Base-by-base conservation (phyloP, 768 basidiomycete species). In the Pulveroboletus sp. region DNA sequence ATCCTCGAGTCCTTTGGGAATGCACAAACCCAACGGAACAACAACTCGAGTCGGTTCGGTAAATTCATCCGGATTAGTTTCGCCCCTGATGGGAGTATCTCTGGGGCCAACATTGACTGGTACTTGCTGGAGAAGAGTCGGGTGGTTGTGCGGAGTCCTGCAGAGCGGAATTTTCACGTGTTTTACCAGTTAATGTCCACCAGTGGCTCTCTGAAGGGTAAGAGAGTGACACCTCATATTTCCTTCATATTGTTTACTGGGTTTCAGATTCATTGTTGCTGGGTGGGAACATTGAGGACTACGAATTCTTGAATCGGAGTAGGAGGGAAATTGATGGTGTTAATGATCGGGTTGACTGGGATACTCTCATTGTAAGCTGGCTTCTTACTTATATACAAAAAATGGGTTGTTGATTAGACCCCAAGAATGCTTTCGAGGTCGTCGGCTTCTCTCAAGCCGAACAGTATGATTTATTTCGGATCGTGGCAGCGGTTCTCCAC, bases 41-140 rank as follows among this genome's bases (percentile, higher is more conserved):
- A 98, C 70, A 99, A 99, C 64, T 98, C 96, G 1, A 93, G 90
- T 78, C 89, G 96, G 35, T 99, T 99, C 66, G 94, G 93, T 28
- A 99, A 99, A 70, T 99, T 99, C 66, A 89, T 99, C 41, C 79
- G 93, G 39, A 98, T 99, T 53, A 88, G 86, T 63, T 99, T 99
- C 69, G 82, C 90, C 1, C 85, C 89, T 0, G 84, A 89, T 56
- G 94, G 95, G 2, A 92, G 91, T 57, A 99, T 99, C 50, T 89
- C 93, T 0, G 96, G 96, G 1, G 96, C 96, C 24, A 97, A 93
- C 64, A 93, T 98, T 52, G 94, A 99, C 67, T 98, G 96, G 96
- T 99, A 99, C 66, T 75, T 99, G 28, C 73, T 99, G 49, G 96
- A 99, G 75, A 99, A 99, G 76, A 94, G 92, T 62, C 74, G 96